These are phyloP conservation scores for Trichoderma guizhouense DNA, from an alignment of 2,329 filamentous ascomycete genomes.

Conservation along the genomic window DNA sequence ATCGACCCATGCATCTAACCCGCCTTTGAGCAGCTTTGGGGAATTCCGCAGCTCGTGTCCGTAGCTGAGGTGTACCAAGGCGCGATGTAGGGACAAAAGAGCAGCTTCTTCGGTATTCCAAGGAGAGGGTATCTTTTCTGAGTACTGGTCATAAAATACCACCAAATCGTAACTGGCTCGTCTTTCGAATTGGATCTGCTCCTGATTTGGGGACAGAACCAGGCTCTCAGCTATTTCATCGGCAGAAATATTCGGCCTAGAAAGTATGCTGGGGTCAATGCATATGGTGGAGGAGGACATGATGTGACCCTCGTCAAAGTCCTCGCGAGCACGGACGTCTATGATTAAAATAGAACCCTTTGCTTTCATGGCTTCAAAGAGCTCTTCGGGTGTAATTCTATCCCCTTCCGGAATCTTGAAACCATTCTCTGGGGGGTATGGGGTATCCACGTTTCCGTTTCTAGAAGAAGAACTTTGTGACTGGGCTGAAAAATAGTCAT, in stretches of 20 bases:
- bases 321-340: constrained; percentile 75
- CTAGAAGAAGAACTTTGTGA: constrained; percentile 28
- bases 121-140: constrained; percentile 47
- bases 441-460: constrained; percentile 21
- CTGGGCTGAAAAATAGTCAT: constrained; percentile 32
- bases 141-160: constrained; percentile 80
- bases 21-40: constrained; percentile 77
- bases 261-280: constrained; percentile 73
- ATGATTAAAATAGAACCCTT: constrained; percentile 69
- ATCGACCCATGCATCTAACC: constrained; percentile 81
- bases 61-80: constrained; percentile 79
- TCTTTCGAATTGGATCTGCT: constrained; percentile 69
- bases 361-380: constrained; percentile 65
- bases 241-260: constrained; percentile 64
- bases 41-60: constrained; percentile 68
- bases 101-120: constrained; percentile 45
- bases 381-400: constrained; percentile 63
- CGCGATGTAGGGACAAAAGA: constrained; percentile 72
- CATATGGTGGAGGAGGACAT: constrained; percentile 81
- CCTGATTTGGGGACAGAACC: constrained; percentile 67
- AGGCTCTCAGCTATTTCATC: constrained; percentile 64
- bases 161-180: constrained; percentile 78
- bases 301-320: constrained; percentile 87
- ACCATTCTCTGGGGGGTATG: constrained; percentile 37
- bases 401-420: constrained; percentile 52